Conservation (phyloP, 805 yeast species). For the Tetrapisispora namnaoensis region DNA sequence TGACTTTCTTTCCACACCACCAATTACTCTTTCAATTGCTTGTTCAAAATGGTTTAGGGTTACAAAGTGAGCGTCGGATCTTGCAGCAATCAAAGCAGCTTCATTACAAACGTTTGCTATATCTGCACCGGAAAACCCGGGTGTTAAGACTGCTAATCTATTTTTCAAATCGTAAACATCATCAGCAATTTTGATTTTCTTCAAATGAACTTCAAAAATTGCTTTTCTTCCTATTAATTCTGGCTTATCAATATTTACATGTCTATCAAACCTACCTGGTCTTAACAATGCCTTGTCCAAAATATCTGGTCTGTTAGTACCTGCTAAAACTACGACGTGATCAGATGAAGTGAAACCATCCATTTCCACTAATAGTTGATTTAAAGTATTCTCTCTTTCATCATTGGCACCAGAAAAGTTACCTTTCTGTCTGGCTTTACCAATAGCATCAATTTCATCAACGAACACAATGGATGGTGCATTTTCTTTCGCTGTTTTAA, state of each 20-base stretch:
- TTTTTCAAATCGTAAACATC: conserved; percentile 59
- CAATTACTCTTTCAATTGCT: conserved; percentile 90
- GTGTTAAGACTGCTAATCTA: conserved; percentile 81
- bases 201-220: conserved; percentile 72
- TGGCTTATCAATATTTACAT: conserved; percentile 76
- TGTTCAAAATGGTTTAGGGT: conserved; percentile 70
- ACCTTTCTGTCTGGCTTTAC: conserved; percentile 70
- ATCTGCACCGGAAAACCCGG: conserved; percentile 95
- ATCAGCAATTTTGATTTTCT: conserved; percentile 31
- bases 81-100: conserved; percentile 88
- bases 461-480: conserved; percentile 88
- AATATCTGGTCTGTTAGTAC: conserved; percentile 89
- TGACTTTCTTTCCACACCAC: conserved; percentile 84
- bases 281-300: conserved; percentile 82
- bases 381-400: conserved; percentile 87
- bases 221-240: conserved; percentile 84
- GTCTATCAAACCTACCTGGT: conserved; percentile 93
- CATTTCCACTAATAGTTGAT: conserved; percentile 90
- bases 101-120: conserved; percentile 92
- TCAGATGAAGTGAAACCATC: conserved; percentile 86
- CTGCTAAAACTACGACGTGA: conserved; percentile 89
- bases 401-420: conserved; percentile 79
- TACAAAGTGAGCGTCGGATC: conserved; percentile 55
- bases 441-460: conserved; percentile 95
- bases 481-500: conserved; percentile 78